phyloP scores from a whole-genome alignment of 208 protist species.

The Leishmania aethiopica region DNA sequence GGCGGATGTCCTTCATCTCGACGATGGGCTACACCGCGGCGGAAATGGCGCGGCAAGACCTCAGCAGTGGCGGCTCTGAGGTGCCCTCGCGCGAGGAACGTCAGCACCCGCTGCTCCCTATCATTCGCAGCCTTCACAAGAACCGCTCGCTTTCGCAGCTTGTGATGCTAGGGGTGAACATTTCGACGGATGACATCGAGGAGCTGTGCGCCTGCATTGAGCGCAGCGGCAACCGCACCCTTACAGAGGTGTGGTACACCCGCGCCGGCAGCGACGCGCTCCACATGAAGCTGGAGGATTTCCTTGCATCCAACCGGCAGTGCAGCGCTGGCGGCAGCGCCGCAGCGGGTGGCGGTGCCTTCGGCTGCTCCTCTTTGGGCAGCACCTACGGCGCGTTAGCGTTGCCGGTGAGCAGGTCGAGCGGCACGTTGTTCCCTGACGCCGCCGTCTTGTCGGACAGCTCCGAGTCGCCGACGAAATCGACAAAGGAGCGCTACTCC shows the following conservation, averaged over 20 bases:
- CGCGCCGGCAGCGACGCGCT: conserved; percentile 49
- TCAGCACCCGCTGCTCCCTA: conserved; percentile 58
- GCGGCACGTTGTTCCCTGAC: conserved; percentile 20
- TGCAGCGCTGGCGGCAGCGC: conserved; percentile 9
- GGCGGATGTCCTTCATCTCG: conserved; percentile 22
- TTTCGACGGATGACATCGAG: conserved; percentile 66
- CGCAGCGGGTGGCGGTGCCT: conserved; percentile 6
- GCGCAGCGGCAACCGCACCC: conserved; percentile 45
- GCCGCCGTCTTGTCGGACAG: conserved; percentile 12
- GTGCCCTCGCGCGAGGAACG: conserved; percentile 30
- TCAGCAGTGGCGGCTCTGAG: conserved; percentile 18
- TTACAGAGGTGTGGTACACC: conserved; percentile 60
- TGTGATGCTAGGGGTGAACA: conserved; percentile 57
- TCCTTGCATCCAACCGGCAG: conserved; percentile 50
- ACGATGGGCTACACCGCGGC: conserved; percentile 9
- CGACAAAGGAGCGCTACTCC: neutral
- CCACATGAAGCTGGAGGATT: conserved; percentile 66
- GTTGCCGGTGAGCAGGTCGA: conserved; percentile 8
- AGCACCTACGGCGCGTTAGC: conserved; percentile 1
- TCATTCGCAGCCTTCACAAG: conserved; percentile 58
- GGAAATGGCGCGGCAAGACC: conserved; percentile 24
- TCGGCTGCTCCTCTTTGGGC: conserved; percentile 16
- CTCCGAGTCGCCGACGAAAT: conserved; percentile 12
- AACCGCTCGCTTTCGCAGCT: conserved; percentile 54
- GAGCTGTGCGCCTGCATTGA: conserved; percentile 74